Evolutionary conservation across 176 grass and related monocot genomes (phyloP), one percentile per base, ranked within the genome.

Genomic region (Zoysia japonica): DNA sequence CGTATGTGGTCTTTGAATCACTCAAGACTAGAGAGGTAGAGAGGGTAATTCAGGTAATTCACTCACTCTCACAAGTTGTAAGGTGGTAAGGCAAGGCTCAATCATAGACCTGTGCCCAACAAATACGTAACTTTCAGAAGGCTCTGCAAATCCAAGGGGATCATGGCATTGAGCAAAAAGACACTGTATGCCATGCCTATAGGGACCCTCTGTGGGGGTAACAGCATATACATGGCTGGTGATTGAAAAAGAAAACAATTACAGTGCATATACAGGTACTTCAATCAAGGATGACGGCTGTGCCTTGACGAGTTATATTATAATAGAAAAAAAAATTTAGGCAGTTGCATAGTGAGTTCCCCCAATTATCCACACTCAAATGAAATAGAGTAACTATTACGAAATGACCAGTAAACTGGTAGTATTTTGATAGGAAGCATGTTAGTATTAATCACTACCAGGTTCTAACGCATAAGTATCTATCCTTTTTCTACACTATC

Each of bases 51-150:
- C 28, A 28, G 70, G 77, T 80, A 86, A 88, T 80, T 91, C 85
- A 42, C 67, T 77, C 70, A 37, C 76, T 88, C 65, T 94, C 78
- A 72, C 74, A 75, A 85, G 56, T 75, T 86, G 88, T 86, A 88
- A 82, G 54, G 79, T 87, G 86, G 83, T 81, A 80, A 87, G 56
- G 82, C 71, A 55, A 63, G 69, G 47, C 77, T 78, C 75, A 94
- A 89, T 94, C 59, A 91, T 90, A 65, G 86, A 82, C 68, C 49
- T 74, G 65, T 37, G 68, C 47, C 47, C 73, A 91, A 88, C 91
- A 94, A 94, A 91, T 75, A 75, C 70, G 83, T 94, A 88, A 56
- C 91, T 91, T 80, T 94, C 91, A 75, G 41, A 85, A 88, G 86
- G 88, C 86, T 91, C 83, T 91, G 78, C 88, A 91, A 91, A 94